Base-by-base conservation (phyloP, 768 basidiomycete species). In the Hygrophoropsis aurantiaca region DNA sequence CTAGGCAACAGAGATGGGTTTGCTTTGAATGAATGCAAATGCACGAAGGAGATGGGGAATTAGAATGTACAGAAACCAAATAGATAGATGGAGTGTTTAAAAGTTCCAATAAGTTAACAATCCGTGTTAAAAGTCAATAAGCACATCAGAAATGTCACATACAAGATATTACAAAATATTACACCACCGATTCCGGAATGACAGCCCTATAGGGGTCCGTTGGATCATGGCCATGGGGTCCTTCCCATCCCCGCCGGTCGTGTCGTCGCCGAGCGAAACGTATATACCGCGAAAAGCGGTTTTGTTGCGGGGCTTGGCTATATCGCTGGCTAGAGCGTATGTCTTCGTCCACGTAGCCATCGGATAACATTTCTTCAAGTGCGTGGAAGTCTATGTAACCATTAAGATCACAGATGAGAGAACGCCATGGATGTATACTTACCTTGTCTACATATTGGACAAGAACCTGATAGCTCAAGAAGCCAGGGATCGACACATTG, bases 371-470 rank as follows among this genome's bases (percentile, higher is more conserved):
- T n/a, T 73, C 73, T 54, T 84, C 79, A 42, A 84, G 67, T 7
- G 82, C 78, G 46, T 75, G 70, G 53, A 85, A 85, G 58, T 85
- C 83, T 81, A 50, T 26, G 19, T 25, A 37, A 9, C 35, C 6
- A 50, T 47, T 15, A 53, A 26, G 11, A 40, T 45, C 4, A 27
- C 8, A 13, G 30, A 32, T 38, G 20, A 8, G 24, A 16, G 24
- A 38, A 30, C 24, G 46, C 8, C 11, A 3, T 16, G 13, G 44
- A 44, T 15, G 60, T 75, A n/a, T n/a, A n/a, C n/a, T 40, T 55
- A 91, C 91, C 92, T 69, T 94, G 87, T 56, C 94, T 78, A 65
- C 94, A 97, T 23, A 97, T 79, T 5, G 94, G 94, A 67, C 95
- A 97, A 25, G 89, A 87, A 48, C 85, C 85, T 1, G 93, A 94